phyloP scores from a whole-genome alignment of 371 early-diverging fungal genomes.

The Mucor lusitanicus region DNA sequence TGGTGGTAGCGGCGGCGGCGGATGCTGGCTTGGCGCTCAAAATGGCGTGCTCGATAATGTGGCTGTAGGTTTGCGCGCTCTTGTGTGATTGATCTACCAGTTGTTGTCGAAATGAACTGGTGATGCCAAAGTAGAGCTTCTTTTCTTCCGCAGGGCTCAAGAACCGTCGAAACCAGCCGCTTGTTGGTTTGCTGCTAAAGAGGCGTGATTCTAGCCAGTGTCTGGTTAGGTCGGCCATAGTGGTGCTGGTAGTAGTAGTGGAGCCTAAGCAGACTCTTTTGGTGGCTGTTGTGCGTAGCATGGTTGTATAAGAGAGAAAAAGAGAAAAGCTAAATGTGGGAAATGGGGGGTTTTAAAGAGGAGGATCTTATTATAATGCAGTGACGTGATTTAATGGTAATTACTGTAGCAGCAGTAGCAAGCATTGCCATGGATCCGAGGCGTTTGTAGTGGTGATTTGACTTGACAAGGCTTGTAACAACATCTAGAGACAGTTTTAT shows the following conservation, averaged over 20 bases:
- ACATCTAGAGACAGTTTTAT: too few species aligned
- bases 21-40: conserved; percentile 9
- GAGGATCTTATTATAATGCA: too few species aligned
- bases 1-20: background rate
- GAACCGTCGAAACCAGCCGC: conserved; percentile 41
- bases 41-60: conserved; percentile 48
- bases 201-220: background rate
- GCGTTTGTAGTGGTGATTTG: too few species aligned
- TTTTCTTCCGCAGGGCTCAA: conserved; percentile 46
- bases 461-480: too few species aligned
- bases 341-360: background rate
- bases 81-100: conserved; percentile 31
- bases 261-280: background rate
- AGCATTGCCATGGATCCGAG: too few species aligned
- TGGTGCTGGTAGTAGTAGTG: background rate
- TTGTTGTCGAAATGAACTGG: conserved; percentile 44
- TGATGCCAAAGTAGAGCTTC: conserved; percentile 39
- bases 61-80: conserved; percentile 34
- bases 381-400: too few species aligned
- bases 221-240: background rate
- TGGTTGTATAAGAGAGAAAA: background rate
- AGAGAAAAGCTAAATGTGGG: background rate
- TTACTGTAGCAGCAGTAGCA: too few species aligned
- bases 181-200: conserved; percentile 8
- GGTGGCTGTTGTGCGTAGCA: conserved; percentile 1